These are phyloP conservation scores for Epichloe brachyelytri DNA, from an alignment of 2,329 filamentous ascomycete species.

Conservation along the genomic window DNA sequence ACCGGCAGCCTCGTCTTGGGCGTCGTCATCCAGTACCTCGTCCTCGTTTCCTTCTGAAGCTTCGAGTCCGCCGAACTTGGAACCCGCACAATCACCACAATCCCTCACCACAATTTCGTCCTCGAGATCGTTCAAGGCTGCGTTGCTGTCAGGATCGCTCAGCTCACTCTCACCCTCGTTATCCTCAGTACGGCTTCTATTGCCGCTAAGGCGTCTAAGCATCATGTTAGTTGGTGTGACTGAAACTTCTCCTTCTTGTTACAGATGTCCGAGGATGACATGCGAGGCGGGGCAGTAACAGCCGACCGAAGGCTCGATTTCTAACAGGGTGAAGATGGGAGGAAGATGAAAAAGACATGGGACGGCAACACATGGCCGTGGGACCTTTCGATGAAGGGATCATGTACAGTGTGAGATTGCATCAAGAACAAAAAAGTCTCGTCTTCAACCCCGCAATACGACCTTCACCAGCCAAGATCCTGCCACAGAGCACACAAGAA, in stretches of 20 bases:
- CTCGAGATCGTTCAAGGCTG: conserved; percentile 27
- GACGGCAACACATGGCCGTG: not conserved
- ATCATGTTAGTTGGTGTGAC: conserved; percentile 13
- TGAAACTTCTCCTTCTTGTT: not conserved
- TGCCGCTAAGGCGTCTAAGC: conserved; percentile 17
- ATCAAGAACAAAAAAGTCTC: not conserved
- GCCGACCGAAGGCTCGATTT: not conserved
- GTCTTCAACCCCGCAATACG: not conserved
- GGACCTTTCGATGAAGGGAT: not conserved
- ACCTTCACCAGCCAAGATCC: not conserved
- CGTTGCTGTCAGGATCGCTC: conserved; percentile 26
- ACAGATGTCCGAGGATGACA: not conserved
- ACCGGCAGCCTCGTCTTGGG: conserved; percentile 23
- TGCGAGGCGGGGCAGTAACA: not conserved
- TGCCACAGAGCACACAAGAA: not conserved
- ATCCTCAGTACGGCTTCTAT: conserved; percentile 21
- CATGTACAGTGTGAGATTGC: not conserved
- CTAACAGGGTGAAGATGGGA: not conserved
- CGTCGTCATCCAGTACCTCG: conserved; percentile 30
- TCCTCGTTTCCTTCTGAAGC: conserved; percentile 27
- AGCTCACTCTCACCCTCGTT: conserved; percentile 30
- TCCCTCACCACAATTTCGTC: conserved; percentile 42
- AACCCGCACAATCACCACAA: conserved; percentile 22
- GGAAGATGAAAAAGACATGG: not conserved
- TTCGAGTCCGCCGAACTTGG: conserved; percentile 15